Evolutionary conservation across 2,329 filamentous ascomycete genomes (phyloP), one percentile per base, ranked within the genome.

Genomic region (Microcyclosporella mali): DNA sequence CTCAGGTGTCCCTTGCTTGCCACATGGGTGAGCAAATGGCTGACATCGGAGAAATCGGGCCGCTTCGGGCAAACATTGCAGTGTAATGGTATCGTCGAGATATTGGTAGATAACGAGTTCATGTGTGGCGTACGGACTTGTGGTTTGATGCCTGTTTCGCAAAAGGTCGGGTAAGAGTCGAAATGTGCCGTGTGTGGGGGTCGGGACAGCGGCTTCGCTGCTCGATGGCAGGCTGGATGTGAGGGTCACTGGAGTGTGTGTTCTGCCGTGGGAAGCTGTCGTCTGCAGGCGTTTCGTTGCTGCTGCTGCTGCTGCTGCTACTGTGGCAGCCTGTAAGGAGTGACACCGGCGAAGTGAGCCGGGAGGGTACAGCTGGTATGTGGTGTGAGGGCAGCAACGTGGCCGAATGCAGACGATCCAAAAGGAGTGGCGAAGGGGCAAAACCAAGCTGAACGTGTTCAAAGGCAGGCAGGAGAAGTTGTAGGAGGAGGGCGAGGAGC

Each of bases 1-100:
- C 88, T 82, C 27, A 95, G 71, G 63, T 97, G 90, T n/a, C 85
- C 84, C 63, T 95, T 95, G 51, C 89, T 95, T 46, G 85, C 81
- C 49, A 95, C 79, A 61, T 97, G 90, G 10, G 90, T 97, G 60
- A 97, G 78, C 29, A 95, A 73, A 65, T 95, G 90, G 27, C 89
- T 95, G 33, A 88, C 74, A 65, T 97, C 90, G 43, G 88, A 94
- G 68, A 95, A 95, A 21, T 69, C 77, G 30, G 87, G 86, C 47
- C 76, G 77, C 53, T 83, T 86, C 28, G 85, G 83, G 63, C 90
- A 97, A 54, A 95, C 82, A 58, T 75, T 81, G 77, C 90, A 97
- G 55, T 79, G 69, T 37, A 95, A 78, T 43, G 84, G 80, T 46
- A 88, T 82, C 36, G 52, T 58, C 53, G 57, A 52, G 56, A 50